These are phyloP conservation scores for Tubosaeta sp. DNA, from an alignment of 768 basidiomycete genomes.

Conservation along the genomic window DNA sequence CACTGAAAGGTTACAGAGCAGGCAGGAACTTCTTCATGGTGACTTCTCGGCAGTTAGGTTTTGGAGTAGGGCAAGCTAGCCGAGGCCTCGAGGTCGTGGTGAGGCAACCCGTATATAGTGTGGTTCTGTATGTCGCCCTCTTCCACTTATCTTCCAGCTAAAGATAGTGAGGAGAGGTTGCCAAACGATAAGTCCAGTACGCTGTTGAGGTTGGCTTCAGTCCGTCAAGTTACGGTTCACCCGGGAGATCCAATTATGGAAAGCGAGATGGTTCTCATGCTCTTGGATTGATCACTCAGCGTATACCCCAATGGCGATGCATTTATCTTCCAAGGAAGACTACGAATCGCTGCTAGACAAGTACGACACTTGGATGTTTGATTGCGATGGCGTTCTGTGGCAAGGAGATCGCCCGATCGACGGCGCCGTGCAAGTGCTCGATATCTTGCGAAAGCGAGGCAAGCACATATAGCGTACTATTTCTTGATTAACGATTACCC, in stretches of 20 bases:
- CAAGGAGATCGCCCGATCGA: conserved; percentile 76
- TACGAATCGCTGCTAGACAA: conserved; percentile 50
- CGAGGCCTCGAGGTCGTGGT: background rate
- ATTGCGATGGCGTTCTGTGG: conserved; percentile 97
- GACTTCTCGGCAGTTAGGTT: too few relatives aligned
- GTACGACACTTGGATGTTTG: conserved; percentile 94
- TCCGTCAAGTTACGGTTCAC: too few relatives aligned
- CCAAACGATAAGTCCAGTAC: too few relatives aligned
- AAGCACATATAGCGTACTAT: conserved; percentile 28
- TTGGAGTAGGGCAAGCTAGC: background rate
- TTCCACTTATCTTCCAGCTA: background rate
- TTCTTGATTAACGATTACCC: background rate
- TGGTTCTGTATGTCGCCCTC: too few relatives aligned
- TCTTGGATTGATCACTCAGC: conserved; percentile 1
- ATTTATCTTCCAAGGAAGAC: conserved; percentile 36
- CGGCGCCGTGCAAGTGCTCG: conserved; percentile 72
- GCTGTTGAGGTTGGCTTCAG: too few relatives aligned
- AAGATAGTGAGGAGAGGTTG: background rate
- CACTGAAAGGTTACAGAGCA: background rate
- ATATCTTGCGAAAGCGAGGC: conserved; percentile 69
- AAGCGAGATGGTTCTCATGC: conserved; percentile 11
- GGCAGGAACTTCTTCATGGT: background rate
- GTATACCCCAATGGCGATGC: conserved; percentile 22
- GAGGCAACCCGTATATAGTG: too few relatives aligned
- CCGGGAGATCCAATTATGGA: conserved; percentile 22